Base-by-base conservation (phyloP, 805 yeast genomes). In the Spathaspora arborariae region DNA sequence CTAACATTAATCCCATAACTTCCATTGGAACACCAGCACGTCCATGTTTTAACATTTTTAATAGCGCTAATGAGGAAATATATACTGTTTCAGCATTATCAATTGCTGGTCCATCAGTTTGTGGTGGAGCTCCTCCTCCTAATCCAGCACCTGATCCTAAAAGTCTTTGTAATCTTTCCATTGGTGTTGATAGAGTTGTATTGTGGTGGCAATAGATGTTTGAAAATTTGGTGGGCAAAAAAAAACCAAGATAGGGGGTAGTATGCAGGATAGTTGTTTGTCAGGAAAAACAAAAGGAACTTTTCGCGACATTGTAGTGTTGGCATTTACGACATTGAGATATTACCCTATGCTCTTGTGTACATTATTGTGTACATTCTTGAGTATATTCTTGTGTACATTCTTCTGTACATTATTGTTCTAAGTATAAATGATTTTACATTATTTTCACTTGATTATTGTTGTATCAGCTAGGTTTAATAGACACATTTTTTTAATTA, bases 21-120 rank as follows among this genome's bases (percentile, higher is more conserved):
- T 78, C 83, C 84, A 79, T 78, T n/a, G 83, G 84, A 44, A 79
- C 84, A 64, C 95, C 94, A 2, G 94, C 92, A 62, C 98, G 79
- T 33, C 98, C 98, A 63, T 94, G 99, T 66, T 91, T 92, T 60
- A 94, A 80, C 99, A 94, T 94, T 70, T 94, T 94, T 52, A 94
- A 75, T 44, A 94, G 72, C 2, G 99, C 99, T 58, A 94, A 78
- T 35, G 97, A 90, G 36, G 99, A 94, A 46, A 94, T 90, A 68
- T 92, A 88, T 8, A 94, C 97, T 0, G 98, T 91, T 69, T 94
- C 99, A 36, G 96, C 86, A 57, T 92, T 91, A 68, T 92, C 99
- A 45, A 90, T 87, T 39, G 88, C 86, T 19, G 92, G 92, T 1
- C 87, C 81, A 60, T 88, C 96, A 6, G 64, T 52, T 44, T 62